These are phyloP conservation scores for Colletotrichum incanum DNA, from an alignment of 2,329 filamentous ascomycete genomes.

Conservation along the genomic window DNA sequence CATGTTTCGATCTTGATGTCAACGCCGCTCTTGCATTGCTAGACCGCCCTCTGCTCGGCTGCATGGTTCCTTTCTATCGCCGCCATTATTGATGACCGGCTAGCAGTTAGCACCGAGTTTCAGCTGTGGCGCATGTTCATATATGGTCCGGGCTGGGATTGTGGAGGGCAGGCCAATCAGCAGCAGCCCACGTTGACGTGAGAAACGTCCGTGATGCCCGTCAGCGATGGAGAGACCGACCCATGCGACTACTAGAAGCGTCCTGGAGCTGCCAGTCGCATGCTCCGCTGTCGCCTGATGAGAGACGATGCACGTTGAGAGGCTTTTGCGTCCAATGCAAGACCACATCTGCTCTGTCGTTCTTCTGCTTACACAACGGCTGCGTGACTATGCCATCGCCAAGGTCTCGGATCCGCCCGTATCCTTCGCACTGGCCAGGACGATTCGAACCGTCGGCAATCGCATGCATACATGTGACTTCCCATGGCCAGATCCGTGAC, in stretches of 20 bases:
- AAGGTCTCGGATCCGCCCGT: constrained; percentile 34
- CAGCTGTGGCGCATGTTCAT: constrained; percentile 56
- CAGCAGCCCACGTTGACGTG: constrained; percentile 12
- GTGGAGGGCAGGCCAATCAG: constrained; percentile 50
- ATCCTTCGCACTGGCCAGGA: constrained; percentile 29
- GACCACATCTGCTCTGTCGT: constrained; percentile 2
- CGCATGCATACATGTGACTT: constrained; percentile 50
- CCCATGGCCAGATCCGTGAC: constrained; percentile 51
- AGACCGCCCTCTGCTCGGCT: constrained; percentile 3
- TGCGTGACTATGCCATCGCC: constrained; percentile 10
- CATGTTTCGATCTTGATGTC: constrained; percentile 34
- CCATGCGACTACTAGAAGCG: constrained; percentile 16
- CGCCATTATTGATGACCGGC: constrained; percentile 27
- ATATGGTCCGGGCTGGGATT: constrained; percentile 49
- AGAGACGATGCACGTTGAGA: constrained; percentile 19
- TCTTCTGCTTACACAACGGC: constrained; percentile 14
- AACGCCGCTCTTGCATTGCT: constrained; percentile 3
- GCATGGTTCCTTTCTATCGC: constrained; percentile 19
- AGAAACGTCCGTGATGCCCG: constrained; percentile 45
- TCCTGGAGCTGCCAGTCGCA: constrained; percentile 23
- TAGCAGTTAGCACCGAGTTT: constrained; percentile 46
- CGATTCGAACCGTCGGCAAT: constrained; percentile 47
- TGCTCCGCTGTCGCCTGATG: constrained; percentile 34
- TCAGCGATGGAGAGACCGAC: constrained; percentile 44
- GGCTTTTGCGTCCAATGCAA: constrained; percentile 24